phyloP scores from a whole-genome alignment of 768 basidiomycete genomes.

The Lactifluus hygrophoroides region DNA sequence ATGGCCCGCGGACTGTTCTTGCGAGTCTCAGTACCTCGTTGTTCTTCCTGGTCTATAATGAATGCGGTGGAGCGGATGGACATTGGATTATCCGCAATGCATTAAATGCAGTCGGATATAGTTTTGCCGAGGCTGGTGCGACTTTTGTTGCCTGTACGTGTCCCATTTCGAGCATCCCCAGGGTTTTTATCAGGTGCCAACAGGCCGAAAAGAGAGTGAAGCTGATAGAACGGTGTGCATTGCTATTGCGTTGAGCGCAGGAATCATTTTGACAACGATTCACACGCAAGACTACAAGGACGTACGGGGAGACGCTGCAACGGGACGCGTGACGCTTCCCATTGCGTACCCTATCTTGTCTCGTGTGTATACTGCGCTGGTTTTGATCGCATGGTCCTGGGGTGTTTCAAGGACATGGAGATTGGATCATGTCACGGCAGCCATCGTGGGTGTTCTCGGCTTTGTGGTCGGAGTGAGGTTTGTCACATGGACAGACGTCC shows the following conservation, averaged over 20 bases:
- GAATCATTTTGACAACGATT: slow-evolving; percentile 37
- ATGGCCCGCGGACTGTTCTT: slow-evolving; percentile 12
- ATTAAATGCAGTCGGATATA: slow-evolving; percentile 31
- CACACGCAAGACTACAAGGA: slow-evolving; percentile 45
- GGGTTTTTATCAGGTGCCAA: neutral
- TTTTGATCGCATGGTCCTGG: slow-evolving; percentile 33
- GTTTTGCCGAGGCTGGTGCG: slow-evolving; percentile 32
- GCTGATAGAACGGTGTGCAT: slow-evolving; percentile 27
- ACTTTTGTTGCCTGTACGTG: slow-evolving; percentile 31
- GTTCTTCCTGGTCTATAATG: slow-evolving; percentile 24
- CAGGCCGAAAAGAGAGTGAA: slow-evolving; percentile 5
- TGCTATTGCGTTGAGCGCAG: slow-evolving; percentile 31
- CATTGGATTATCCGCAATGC: slow-evolving; percentile 32
- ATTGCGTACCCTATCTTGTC: slow-evolving; percentile 33
- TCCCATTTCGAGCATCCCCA: no score
- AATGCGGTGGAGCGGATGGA: slow-evolving; percentile 18
- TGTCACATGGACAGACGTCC: slow-evolving; percentile 3
- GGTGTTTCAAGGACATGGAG: slow-evolving; percentile 31
- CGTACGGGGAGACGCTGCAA: slow-evolving; percentile 33
- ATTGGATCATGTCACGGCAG: slow-evolving; percentile 24
- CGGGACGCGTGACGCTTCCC: slow-evolving; percentile 36
- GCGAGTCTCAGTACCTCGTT: slow-evolving; percentile 19
- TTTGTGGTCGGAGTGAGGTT: slow-evolving; percentile 26
- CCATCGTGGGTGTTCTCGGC: slow-evolving; percentile 28
- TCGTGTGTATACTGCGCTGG: slow-evolving; percentile 27